Conservation (phyloP, 2,329 filamentous ascomycete genomes). For the Neonectria coccinea region DNA sequence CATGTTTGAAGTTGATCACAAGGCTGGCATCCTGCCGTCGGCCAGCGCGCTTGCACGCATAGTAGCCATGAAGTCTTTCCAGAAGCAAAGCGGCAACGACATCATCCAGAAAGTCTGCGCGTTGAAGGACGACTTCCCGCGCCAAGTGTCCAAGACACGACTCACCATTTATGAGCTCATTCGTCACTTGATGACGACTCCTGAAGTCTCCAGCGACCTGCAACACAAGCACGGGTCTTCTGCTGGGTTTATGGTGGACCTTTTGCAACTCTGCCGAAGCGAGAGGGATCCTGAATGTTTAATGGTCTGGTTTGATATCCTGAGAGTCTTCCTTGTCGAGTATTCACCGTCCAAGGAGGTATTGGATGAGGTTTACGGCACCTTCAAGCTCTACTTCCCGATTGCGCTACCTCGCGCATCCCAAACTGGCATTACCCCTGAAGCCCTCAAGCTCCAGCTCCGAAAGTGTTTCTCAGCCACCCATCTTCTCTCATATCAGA, state of each 20-base stretch:
- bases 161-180: conserved; percentile 65
- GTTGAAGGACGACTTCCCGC: conserved; percentile 67
- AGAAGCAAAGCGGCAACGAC: conserved; percentile 59
- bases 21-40: conserved; percentile 67
- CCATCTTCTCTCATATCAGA: conserved; percentile 56
- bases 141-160: conserved; percentile 64
- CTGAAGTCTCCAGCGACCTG: conserved; percentile 57
- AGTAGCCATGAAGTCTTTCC: conserved; percentile 63
- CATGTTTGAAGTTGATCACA: conserved; percentile 70
- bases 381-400: conserved; percentile 71
- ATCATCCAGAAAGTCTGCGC: conserved; percentile 63
- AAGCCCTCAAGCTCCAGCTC: conserved; percentile 66
- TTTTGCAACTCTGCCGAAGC: conserved; percentile 64
- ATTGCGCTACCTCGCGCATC: conserved; percentile 66
- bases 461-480: conserved; percentile 66
- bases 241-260: conserved; percentile 60
- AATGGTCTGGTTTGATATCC: conserved; percentile 67
- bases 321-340: conserved; percentile 58
- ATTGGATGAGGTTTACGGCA: conserved; percentile 63
- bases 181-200: conserved; percentile 56
- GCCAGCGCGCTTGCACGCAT: conserved; percentile 64
- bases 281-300: conserved; percentile 70
- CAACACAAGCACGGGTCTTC: conserved; percentile 58
- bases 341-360: conserved; percentile 61
- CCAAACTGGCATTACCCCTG: conserved; percentile 65